Base-by-base conservation (phyloP, 1,139 yeast species). In the Yamadazyma atmosphaerica region DNA sequence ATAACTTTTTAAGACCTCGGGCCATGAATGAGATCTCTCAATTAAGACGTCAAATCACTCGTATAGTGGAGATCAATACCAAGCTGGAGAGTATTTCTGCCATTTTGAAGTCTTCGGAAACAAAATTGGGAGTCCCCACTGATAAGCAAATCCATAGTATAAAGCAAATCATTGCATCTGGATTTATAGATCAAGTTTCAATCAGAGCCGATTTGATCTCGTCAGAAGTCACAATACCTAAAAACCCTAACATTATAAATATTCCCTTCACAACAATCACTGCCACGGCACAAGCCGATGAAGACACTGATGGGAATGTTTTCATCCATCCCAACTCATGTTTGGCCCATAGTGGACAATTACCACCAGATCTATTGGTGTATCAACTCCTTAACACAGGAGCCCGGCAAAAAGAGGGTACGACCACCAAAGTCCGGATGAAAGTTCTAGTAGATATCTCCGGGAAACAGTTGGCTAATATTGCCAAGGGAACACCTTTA, bases 101-200 rank as follows among this genome's bases (percentile, higher is more conserved):
- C 0, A 63, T 68, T 3, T 61, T 65, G 6, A 48, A 45, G 5
- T 11, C 35, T 11, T 16, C 37, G 9, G 79, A 81, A 7, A 50
- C 78, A 46, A 83, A 81, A 52, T 65, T 88, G 21, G 77, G 73
- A 0, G 79, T 87, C 8, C 98, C 98, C 0, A 61, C 73, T 8
- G 74, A 77, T 35, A 59, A 64, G 12, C 98, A 94, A 63, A 58
- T 88, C 9, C 75, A 80, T 38, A 85, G 95, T 1, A 65, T 94
- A 47, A 90, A 89, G 55, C 98, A 94, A 60, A 90, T 94, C 81
- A 70, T 92, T 8, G 79, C 96, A 2, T 83, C 97, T 0, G 98
- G 98, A 0, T 94, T 87, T 52, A 72, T 92, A 35, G 98, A 94
- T 58, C 96, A 87, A 55, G 77, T 92, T 14, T 95, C 96, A 1